Base-by-base conservation (phyloP, 2,329 filamentous ascomycete species). In the Exophiala spinifera region DNA sequence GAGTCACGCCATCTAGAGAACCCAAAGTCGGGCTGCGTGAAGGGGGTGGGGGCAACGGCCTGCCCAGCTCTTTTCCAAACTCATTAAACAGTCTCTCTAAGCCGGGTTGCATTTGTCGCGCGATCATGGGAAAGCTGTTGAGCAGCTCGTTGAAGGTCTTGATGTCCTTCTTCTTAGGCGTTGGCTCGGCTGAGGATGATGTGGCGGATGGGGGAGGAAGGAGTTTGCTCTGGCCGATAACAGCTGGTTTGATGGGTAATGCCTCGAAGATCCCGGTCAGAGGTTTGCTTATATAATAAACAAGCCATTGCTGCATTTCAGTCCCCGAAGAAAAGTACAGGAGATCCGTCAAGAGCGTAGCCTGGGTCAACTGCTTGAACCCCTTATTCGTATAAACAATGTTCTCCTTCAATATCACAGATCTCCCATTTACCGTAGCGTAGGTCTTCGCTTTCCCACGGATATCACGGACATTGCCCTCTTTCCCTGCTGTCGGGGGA, bases 351-450 rank as follows among this genome's bases (percentile, higher is more conserved):
- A 96, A 77, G 31, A 97, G 76, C 67, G 94, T 91, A 28, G 91
- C 89, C 69, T 97, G 94, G 61, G 89, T 91, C 59, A 96, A 78
- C 31, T 84, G 84, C 74, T 94, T 96, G 80, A 97, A 99, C 48
- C 91, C 94, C 79, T 99, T 99, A 69, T 97, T 97, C 70, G 88
- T 96, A 73, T 95, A 99, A 37, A 97, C 82, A 64, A 87, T 87
- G 21, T 87, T 84, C 72, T 99, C 94, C 72, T 97, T 97, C 61
- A 99, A 85, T 42, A 99, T 89, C 56, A 99, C 86, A 45, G 89
- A 96, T 65, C 90, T 84, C 33, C 91, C 91, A 72, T 99, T 99
- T 62, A 94, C 79, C 0, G 95, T 99, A 13, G 87, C 87, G 67
- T 94, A 95, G 68, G 96, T 91, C 73, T 91, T 95, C 28, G 94